Base-by-base conservation (phyloP, 345 rosid genomes). In the Noccaea caerulescens region DNA sequence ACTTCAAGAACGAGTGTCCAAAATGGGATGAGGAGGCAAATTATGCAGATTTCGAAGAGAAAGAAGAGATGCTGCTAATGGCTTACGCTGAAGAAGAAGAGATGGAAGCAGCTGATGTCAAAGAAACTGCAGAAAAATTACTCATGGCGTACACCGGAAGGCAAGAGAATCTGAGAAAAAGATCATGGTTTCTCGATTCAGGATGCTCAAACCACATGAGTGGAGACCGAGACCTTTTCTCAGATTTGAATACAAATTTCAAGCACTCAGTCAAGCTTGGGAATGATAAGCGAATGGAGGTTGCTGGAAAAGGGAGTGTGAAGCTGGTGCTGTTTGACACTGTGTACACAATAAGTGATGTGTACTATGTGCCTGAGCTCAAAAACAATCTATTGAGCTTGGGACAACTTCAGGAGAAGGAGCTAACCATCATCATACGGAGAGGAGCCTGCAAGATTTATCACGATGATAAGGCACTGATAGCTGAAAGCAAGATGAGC, bases 141-240 rank as follows among this genome's bases (percentile, higher is more conserved):
- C 5, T 44, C 7, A 44, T 44, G 47, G 4, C 47, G 0, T 1
- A 44, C 7, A 4, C 36, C 3, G 33, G 20, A 6, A 63, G 43
- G 0, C 51, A 63, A 18, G 53, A 23, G 0, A 14, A 6, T 1
- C 0, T 13, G 1, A 63, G 7, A 2, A 7, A 1, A 0, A 12
- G 6, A 2, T 20, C 12, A 0, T 63, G 32, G 68, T 39, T 63
- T 12, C 44, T 63, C 0, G 68, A 63, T 10, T 44, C 68, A 0
- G 18, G 68, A 0, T 63, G 54, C 6, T 63, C 68, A 43, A 39
- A 43, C 1, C 33, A 63, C 33, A 63, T 63, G 49, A 63, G 51
- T 27, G 68, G 68, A 2, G 20, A 41, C 1, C 11, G 4, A 44
- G 11, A 3, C 0, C 4, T 63, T 1, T 63, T 63, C 13, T 25